Evolutionary conservation across 352 stramenopile species (phyloP).

Genomic region (Globisporangium nodosum): DNA sequence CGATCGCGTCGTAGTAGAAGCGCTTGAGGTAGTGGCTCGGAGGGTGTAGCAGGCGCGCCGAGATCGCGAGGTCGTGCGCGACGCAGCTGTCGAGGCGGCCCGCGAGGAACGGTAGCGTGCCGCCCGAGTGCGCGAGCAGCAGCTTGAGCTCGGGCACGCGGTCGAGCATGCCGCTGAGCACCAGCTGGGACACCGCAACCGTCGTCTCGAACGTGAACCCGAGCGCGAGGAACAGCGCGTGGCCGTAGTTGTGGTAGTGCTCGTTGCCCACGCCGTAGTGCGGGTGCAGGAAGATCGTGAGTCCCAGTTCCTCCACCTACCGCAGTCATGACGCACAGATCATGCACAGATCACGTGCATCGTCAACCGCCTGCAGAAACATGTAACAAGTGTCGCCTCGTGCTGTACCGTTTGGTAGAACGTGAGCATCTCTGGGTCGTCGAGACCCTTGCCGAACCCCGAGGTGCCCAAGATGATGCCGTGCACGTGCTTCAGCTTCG

Average conservation of each 20-base stretch:
- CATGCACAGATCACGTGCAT: no score
- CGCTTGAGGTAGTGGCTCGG: conserved; percentile 49
- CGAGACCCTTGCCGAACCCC: conserved; percentile 45
- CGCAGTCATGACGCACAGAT: background rate
- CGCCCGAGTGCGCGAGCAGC: conserved; percentile 55
- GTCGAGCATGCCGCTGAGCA: conserved; percentile 52
- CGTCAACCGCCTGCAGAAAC: no score
- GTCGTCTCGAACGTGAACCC: conserved; percentile 72
- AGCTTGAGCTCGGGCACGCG: conserved; percentile 38
- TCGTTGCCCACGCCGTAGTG: conserved; percentile 66
- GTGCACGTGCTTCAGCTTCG: conserved; percentile 26
- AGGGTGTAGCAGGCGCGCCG: conserved; percentile 28
- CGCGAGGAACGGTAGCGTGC: conserved; percentile 53
- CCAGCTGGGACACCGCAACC: conserved; percentile 45
- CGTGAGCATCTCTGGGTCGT: conserved; percentile 45
- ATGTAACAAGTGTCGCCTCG: no score
- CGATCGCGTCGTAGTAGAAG: conserved; percentile 61
- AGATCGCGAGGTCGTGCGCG: conserved; percentile 38
- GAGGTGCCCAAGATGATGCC: conserved; percentile 55
- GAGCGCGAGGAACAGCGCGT: conserved; percentile 51
- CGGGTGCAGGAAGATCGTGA: conserved; percentile 63
- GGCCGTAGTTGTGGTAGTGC: conserved; percentile 46
- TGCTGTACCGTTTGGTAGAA: conserved; percentile 35
- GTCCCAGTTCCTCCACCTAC: conserved; percentile 23
- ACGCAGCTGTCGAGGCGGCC: conserved; percentile 59